These are phyloP conservation scores for Gossypium sturtianum DNA, from an alignment of 345 rosid genomes.

Conservation along the genomic window DNA sequence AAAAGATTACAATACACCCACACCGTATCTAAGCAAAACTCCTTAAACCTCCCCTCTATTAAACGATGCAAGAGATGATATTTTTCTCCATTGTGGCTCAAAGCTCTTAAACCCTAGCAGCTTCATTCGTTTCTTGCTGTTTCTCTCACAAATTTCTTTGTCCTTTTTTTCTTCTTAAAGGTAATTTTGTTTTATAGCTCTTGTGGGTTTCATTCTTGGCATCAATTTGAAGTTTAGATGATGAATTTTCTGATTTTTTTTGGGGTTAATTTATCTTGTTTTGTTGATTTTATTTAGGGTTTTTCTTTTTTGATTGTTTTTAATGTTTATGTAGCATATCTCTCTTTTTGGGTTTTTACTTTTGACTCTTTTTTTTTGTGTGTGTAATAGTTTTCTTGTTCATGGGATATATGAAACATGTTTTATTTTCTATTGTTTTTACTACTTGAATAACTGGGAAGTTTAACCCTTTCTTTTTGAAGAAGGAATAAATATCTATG, in stretches of 20 bases:
- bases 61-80: not conserved
- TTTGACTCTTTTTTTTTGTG: not conserved
- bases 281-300: not conserved
- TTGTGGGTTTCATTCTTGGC: not conserved
- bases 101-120: conserved; percentile 37
- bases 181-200: not conserved
- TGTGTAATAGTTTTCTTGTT: not conserved
- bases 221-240: not conserved
- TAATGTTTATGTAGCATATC: not conserved
- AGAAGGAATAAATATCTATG: not conserved
- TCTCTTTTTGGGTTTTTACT: too few relatives aligned
- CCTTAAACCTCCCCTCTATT: not conserved
- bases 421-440: not conserved
- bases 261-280: not conserved
- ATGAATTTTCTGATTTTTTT: not conserved
- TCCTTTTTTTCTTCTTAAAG: not conserved
- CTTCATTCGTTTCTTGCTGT: not conserved
- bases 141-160: not conserved
- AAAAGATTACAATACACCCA: not conserved
- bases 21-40: not conserved
- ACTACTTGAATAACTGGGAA: too few relatives aligned
- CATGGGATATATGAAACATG: not conserved
- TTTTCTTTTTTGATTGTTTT: not conserved
- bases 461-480: too few relatives aligned
- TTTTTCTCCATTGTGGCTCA: not conserved